Conservation (phyloP, 2,329 filamentous ascomycete genomes). For the Calonectria ilicicola region DNA sequence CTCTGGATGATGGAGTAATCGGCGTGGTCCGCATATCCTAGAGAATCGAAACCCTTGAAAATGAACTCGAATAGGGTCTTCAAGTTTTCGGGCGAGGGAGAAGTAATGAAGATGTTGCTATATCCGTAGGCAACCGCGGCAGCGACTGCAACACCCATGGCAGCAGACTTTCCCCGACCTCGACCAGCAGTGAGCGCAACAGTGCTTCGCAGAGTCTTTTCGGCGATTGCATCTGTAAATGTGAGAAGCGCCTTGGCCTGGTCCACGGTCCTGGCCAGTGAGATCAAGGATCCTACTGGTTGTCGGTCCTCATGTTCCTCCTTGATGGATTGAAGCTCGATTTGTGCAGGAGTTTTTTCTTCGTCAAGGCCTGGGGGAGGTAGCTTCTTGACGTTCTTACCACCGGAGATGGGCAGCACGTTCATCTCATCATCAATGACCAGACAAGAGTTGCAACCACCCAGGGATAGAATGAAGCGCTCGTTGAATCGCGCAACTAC, state of each 20-base stretch:
- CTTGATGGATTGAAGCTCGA: slow-evolving; percentile 88
- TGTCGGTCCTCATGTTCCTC: slow-evolving; percentile 87
- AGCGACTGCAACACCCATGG: slow-evolving; percentile 92
- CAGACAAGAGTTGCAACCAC: slow-evolving; percentile 93
- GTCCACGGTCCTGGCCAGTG: slow-evolving; percentile 89
- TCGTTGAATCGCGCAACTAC: slow-evolving; percentile 98
- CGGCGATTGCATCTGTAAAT: slow-evolving; percentile 94
- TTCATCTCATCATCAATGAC: slow-evolving; percentile 99
- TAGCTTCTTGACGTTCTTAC: slow-evolving; percentile 86
- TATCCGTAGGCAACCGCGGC: slow-evolving; percentile 96
- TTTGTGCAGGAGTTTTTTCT: slow-evolving; percentile 76
- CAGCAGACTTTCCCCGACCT: slow-evolving; percentile 97
- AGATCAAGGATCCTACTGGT: slow-evolving; percentile 86
- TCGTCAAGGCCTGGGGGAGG: slow-evolving; percentile 81
- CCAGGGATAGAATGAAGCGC: slow-evolving; percentile 93
- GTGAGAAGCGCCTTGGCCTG: slow-evolving; percentile 97
- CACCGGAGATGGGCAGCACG: slow-evolving; percentile 95
- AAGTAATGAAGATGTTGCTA: slow-evolving; percentile 99
- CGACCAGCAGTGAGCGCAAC: slow-evolving; percentile 93
- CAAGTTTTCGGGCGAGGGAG: slow-evolving; percentile 96
- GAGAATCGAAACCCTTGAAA: slow-evolving; percentile 96
- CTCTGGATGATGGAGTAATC: slow-evolving; percentile 99
- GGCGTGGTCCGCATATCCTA: slow-evolving; percentile 93
- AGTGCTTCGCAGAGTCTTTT: slow-evolving; percentile 94
- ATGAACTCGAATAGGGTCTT: slow-evolving; percentile 99